Conservation (phyloP, 2,329 filamentous ascomycete genomes). For the Aspergillus neoniger region DNA sequence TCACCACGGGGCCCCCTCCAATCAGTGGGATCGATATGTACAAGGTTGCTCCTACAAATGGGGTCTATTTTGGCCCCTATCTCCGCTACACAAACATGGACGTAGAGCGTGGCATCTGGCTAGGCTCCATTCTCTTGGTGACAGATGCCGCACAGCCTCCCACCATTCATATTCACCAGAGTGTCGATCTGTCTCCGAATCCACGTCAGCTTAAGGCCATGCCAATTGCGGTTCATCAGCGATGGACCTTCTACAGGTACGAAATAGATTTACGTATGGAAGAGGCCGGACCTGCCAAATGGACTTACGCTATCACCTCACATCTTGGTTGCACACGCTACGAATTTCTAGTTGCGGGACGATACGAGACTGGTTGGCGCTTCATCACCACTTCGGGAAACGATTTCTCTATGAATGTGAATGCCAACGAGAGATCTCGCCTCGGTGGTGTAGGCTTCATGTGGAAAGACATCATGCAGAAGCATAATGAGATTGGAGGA, state of each 20-base stretch:
- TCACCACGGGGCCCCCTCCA: slow-evolving; percentile 78
- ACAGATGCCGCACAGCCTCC: slow-evolving; percentile 90
- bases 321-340: slow-evolving; percentile 97
- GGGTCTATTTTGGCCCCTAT: slow-evolving; percentile 97
- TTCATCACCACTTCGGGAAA: slow-evolving; percentile 96
- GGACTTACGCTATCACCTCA: slow-evolving; percentile 98
- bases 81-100: slow-evolving; percentile 97
- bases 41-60: slow-evolving; percentile 89
- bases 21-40: slow-evolving; percentile 90
- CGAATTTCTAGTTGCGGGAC: slow-evolving; percentile 91
- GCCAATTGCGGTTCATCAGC: slow-evolving; percentile 83
- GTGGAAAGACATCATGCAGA: slow-evolving; percentile 99
- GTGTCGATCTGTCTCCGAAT: slow-evolving; percentile 86
- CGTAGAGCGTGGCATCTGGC: slow-evolving; percentile 83
- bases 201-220: slow-evolving; percentile 81
- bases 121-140: slow-evolving; percentile 89
- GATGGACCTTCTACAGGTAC: slow-evolving; percentile 96
- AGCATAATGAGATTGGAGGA: slow-evolving; percentile 92
- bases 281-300: slow-evolving; percentile 73
- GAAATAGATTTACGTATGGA: slow-evolving; percentile 89
- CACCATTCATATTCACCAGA: slow-evolving; percentile 93
- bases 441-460: slow-evolving; percentile 90
- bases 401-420: slow-evolving; percentile 87
- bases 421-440: slow-evolving; percentile 78
- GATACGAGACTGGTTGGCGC: slow-evolving; percentile 87